Percentiles rank a stretch among this genome's conserved stretches.
Conservation (phyloP, 176 grass and related monocot species). For the Raddia guianensis region DNA sequence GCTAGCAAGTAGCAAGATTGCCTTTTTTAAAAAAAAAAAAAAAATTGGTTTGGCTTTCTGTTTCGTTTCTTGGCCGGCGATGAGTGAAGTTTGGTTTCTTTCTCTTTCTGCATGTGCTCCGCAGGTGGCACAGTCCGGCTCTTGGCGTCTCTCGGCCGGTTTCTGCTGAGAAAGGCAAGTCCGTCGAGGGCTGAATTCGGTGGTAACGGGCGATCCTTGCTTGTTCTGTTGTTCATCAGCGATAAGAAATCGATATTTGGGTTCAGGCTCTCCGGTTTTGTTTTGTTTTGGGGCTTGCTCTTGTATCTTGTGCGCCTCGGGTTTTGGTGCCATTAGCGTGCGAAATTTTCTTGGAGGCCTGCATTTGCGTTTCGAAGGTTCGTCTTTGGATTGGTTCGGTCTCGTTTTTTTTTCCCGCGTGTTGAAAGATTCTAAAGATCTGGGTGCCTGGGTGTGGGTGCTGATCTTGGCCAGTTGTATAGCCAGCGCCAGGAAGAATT, state of each 20-base stretch:
- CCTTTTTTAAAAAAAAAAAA: not conserved
- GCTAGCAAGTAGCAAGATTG: not conserved
- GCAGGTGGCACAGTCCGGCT: not conserved
- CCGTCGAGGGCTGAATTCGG: not conserved
- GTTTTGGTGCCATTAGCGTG: not conserved
- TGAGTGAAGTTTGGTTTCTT: not conserved
- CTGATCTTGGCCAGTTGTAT: not conserved
- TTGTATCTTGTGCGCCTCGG: not conserved
- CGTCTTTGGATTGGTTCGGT: not conserved
- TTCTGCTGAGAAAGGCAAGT: not conserved
- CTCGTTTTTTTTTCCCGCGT: not conserved
- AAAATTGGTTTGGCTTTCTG: no score
- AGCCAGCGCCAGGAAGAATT: not conserved
- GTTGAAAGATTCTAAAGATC: not conserved
- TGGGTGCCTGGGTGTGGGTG: not conserved
- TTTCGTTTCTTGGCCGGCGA: not conserved
- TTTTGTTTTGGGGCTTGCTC: not conserved
- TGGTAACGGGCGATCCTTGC: not conserved
- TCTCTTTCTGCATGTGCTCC: not conserved
- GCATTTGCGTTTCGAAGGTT: not conserved
- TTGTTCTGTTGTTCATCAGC: no score
- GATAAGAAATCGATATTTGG: not conserved
- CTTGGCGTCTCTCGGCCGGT: not conserved
- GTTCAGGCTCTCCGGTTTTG: not conserved
- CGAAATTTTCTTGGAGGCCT: slow-evolving; percentile 12